These are phyloP conservation scores for Cardamine resedifolia DNA, from an alignment of 345 rosid genomes.

Conservation along the genomic window DNA sequence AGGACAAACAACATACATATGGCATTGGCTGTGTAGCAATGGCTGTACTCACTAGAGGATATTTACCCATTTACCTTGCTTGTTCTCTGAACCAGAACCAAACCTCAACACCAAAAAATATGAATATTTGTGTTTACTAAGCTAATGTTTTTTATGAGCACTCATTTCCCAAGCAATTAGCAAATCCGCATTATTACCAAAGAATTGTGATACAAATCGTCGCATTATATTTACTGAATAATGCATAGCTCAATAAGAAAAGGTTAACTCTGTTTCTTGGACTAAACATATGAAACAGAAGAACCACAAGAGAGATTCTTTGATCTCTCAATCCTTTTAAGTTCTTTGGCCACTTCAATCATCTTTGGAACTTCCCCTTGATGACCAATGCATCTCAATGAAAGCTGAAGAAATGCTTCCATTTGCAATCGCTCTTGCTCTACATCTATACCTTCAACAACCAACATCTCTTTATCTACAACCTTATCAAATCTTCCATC, in stretches of 20 bases:
- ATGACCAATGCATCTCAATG: not conserved
- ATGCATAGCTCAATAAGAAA: not conserved
- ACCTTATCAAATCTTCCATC: not conserved
- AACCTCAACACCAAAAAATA: too few species aligned
- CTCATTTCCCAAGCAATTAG: not conserved
- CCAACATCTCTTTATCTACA: not conserved
- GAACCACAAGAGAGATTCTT: not conserved
- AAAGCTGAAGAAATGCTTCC: not conserved
- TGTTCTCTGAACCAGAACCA: not conserved
- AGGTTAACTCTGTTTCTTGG: not conserved
- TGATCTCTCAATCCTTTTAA: not conserved
- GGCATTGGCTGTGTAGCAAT: not conserved
- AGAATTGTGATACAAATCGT: not conserved
- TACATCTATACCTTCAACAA: not conserved
- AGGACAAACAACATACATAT: too few species aligned
- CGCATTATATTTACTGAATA: not conserved
- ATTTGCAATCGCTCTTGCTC: not conserved
- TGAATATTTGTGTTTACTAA: too few species aligned
- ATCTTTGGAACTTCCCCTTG: not conserved
- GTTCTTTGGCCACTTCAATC: not conserved
- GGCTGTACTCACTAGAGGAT: not conserved
- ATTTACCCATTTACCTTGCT: not conserved
- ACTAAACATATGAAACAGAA: constrained; percentile 3
- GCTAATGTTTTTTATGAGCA: not conserved
- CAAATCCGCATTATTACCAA: not conserved